A percentile compares a stretch with the other conserved stretches of the same genome.
Evolutionary conservation across 805 yeast species (phyloP).

Genomic region (Pichia heedii): DNA sequence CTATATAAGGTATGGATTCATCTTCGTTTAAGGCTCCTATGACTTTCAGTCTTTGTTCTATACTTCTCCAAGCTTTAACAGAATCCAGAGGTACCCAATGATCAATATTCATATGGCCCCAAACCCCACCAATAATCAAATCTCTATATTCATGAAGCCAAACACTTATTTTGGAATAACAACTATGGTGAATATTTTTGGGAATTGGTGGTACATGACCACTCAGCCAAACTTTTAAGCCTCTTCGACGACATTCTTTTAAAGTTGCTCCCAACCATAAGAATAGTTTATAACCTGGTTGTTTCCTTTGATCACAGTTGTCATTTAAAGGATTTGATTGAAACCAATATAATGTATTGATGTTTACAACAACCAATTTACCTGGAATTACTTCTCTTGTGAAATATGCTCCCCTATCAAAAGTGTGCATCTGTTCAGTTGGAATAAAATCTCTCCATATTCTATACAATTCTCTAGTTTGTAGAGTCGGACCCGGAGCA

Average conservation of each 20-base stretch:
- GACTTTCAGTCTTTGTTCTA: conserved; percentile 19
- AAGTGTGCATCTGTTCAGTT: conserved; percentile 64
- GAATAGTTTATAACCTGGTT: conserved; percentile 73
- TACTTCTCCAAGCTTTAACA: conserved; percentile 51
- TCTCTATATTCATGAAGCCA: conserved; percentile 83
- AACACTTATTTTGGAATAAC: conserved; percentile 65
- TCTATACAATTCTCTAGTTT: conserved; percentile 65
- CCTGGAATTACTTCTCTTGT: conserved; percentile 74
- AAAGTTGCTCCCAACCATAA: conserved; percentile 71
- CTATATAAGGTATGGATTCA: conserved; percentile 9
- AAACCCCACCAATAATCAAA: conserved; percentile 72
- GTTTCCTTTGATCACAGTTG: conserved; percentile 58
- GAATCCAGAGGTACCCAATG: conserved; percentile 76
- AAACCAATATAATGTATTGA: conserved; percentile 69
- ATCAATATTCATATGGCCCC: conserved; percentile 87
- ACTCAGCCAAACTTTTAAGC: conserved; percentile 77
- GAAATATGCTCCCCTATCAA: conserved; percentile 66
- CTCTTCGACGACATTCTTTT: conserved; percentile 61
- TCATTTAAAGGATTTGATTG: conserved; percentile 77
- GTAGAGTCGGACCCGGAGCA: conserved; percentile 82
- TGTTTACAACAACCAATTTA: conserved; percentile 66
- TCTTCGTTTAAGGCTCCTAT: conserved; percentile 20
- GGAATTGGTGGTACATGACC: conserved; percentile 88
- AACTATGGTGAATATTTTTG: conserved; percentile 64
- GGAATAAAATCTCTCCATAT: conserved; percentile 74